Conservation (phyloP, 108 stramenopile species). For the Parmales sp. region DNA sequence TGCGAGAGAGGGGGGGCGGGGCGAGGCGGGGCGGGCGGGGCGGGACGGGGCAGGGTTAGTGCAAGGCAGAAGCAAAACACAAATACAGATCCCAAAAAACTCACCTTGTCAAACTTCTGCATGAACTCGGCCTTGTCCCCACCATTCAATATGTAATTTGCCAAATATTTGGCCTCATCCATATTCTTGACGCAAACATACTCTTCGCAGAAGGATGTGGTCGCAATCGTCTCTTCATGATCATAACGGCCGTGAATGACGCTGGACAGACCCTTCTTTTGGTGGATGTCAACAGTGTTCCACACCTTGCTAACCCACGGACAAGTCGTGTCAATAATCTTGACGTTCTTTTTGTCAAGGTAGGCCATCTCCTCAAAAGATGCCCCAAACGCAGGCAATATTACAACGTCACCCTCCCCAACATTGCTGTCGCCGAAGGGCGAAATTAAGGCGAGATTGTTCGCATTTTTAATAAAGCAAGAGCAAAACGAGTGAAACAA, state of each 20-base stretch:
- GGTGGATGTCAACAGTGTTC: slow-evolving; percentile 89
- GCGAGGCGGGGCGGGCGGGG: too few species aligned
- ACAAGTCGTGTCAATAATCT: slow-evolving; percentile 92
- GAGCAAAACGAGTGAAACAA: too few species aligned
- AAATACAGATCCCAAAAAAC: too few species aligned
- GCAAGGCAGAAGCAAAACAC: too few species aligned
- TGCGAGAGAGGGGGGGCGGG: too few species aligned
- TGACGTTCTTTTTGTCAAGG: slow-evolving; percentile 60
- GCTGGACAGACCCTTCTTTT: slow-evolving; percentile 64
- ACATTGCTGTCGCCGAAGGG: too few species aligned
- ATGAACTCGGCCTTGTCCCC: slow-evolving; percentile 78
- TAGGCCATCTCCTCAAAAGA: slow-evolving; percentile 6
- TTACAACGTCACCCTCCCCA: slow-evolving; percentile 81
- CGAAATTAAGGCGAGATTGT: too few species aligned
- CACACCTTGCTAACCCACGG: slow-evolving; percentile 97
- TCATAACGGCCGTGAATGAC: slow-evolving; percentile 91
- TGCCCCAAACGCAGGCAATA: slow-evolving; percentile 91
- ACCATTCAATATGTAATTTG: slow-evolving; percentile 81
- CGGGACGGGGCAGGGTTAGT: too few species aligned
- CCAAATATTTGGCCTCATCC: slow-evolving; percentile 89
- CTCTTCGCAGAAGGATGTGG: slow-evolving; percentile 78
- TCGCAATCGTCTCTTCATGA: slow-evolving; percentile 92
- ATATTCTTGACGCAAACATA: slow-evolving; percentile 90
- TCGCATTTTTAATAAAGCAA: too few species aligned
- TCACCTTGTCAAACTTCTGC: slow-evolving; percentile 69